Conservation (phyloP, 1,139 yeast genomes). For the Trichomonascaceae sp. region DNA sequence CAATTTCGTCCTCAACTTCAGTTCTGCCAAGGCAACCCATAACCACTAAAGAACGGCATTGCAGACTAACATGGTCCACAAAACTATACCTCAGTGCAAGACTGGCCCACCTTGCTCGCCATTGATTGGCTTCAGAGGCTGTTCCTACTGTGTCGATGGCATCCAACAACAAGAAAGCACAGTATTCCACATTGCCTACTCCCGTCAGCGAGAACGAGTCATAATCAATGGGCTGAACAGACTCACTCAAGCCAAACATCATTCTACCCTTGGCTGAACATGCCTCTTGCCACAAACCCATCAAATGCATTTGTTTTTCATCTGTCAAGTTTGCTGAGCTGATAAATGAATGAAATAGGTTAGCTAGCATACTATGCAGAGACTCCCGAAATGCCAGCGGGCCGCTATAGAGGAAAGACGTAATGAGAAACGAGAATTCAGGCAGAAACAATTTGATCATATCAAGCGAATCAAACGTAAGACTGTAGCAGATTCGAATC, state of each 20-base stretch:
- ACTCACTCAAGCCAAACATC: slow-evolving; percentile 75
- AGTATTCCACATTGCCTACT: slow-evolving; percentile 52
- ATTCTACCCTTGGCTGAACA: slow-evolving; percentile 69
- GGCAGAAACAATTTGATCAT: slow-evolving; percentile 65
- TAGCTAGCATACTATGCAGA: slow-evolving; percentile 59
- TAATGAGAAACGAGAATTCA: slow-evolving; percentile 63
- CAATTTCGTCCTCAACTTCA: slow-evolving; percentile 58
- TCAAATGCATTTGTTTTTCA: slow-evolving; percentile 42
- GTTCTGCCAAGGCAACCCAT: slow-evolving; percentile 63
- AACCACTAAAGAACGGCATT: slow-evolving; percentile 65
- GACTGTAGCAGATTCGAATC: slow-evolving; percentile 57
- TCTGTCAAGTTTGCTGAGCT: slow-evolving; percentile 50
- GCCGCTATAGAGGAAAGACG: slow-evolving; percentile 69
- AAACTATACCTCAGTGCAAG: slow-evolving; percentile 63
- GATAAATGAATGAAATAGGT: slow-evolving; percentile 66
- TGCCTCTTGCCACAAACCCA: slow-evolving; percentile 50
- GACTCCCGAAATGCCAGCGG: slow-evolving; percentile 63
- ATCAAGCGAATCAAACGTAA: slow-evolving; percentile 66
- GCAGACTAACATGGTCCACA: slow-evolving; percentile 51
- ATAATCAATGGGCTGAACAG: slow-evolving; percentile 39
- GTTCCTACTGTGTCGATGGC: slow-evolving; percentile 51
- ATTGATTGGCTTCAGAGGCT: slow-evolving; percentile 42
- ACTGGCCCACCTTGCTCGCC: slow-evolving; percentile 68
- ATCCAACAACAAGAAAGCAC: slow-evolving; percentile 51
- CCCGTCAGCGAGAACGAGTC: slow-evolving; percentile 47